These are phyloP conservation scores for Tulasnella sp. DNA, from an alignment of 768 basidiomycete genomes.

Conservation along the genomic window DNA sequence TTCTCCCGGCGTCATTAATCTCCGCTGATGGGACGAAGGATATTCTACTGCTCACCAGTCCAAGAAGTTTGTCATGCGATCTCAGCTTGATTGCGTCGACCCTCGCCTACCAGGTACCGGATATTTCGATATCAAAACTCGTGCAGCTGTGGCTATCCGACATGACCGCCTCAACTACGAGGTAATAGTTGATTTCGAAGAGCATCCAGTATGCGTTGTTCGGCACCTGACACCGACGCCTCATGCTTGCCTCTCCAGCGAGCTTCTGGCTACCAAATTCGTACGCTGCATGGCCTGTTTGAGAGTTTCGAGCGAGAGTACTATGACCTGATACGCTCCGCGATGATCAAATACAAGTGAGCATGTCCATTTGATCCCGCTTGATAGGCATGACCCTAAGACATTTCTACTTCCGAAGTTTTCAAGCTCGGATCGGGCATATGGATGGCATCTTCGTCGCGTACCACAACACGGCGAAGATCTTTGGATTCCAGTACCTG, in stretches of 20 bases:
- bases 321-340: slow-evolving; percentile 87
- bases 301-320: slow-evolving; percentile 90
- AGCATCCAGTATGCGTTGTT: neutral
- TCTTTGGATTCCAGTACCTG: slow-evolving; percentile 93
- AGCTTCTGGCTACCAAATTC: slow-evolving; percentile 69
- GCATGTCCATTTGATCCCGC: slow-evolving; percentile 10
- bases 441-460: slow-evolving; percentile 93
- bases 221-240: too few species aligned
- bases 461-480: slow-evolving; percentile 73
- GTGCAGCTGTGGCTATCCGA: slow-evolving; percentile 74
- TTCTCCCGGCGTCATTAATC: too few species aligned
- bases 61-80: slow-evolving; percentile 69
- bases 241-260: slow-evolving; percentile 35
- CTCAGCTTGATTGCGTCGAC: slow-evolving; percentile 86
- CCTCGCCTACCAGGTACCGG: slow-evolving; percentile 73
- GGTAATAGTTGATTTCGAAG: slow-evolving; percentile 28
- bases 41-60: slow-evolving; percentile 24
- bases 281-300: slow-evolving; percentile 43
- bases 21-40: neutral
- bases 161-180: slow-evolving; percentile 75
- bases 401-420: slow-evolving; percentile 33
- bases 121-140: slow-evolving; percentile 93
- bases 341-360: slow-evolving; percentile 87
- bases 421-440: slow-evolving; percentile 91
- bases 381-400: slow-evolving; percentile 6